Conservation (phyloP, 495 filamentous ascomycete genomes). For the Talaromyces thailandensis region DNA sequence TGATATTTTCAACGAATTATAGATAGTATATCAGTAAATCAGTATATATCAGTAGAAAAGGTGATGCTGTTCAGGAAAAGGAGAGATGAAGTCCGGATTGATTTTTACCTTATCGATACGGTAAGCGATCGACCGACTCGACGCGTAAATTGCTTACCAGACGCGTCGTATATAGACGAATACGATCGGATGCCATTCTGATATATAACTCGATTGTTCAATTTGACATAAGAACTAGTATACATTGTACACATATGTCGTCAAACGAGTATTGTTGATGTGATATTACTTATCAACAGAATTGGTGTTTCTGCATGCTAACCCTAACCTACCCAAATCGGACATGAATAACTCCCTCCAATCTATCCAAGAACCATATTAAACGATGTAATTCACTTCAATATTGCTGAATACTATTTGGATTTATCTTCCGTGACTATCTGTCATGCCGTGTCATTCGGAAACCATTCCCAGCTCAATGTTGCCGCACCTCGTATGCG, state of each 20-base stretch:
- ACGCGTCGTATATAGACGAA: neutral
- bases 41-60: neutral
- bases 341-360: neutral
- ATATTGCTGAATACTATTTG: neutral
- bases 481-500: neutral
- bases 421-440: neutral
- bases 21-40: no score
- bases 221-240: no score
- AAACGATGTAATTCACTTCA: neutral
- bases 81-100: neutral
- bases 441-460: neutral
- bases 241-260: no score
- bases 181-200: neutral
- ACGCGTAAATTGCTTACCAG: neutral
- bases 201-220: neutral
- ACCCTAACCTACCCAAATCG: neutral
- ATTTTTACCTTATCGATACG: neutral
- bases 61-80: neutral
- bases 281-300: neutral
- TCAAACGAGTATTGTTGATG: neutral
- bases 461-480: neutral
- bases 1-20: neutral
- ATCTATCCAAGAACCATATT: neutral
- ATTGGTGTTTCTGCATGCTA: neutral
- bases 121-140: neutral